Conservation (phyloP, 441 rosid species). For the Populus hybrid region DNA sequence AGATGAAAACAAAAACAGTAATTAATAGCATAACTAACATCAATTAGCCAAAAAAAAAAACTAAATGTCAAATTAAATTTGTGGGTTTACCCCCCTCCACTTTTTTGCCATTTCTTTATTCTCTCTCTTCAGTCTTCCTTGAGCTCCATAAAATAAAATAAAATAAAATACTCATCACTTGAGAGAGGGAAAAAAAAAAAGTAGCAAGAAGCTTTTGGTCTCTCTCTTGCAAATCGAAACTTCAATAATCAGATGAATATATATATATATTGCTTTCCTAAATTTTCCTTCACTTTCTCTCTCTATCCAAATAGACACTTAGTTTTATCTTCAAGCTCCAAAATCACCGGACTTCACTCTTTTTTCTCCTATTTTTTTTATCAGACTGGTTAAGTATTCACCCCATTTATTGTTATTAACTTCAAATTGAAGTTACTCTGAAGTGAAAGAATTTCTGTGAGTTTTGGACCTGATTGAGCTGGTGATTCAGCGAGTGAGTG, state of each 20-base stretch:
- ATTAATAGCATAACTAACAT: neutral
- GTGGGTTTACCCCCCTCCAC: constrained; percentile 5
- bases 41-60: neutral
- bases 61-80: neutral
- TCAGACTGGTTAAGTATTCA: neutral
- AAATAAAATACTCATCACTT: neutral
- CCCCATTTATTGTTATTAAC: neutral
- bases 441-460: neutral
- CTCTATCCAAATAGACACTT: constrained; percentile 14
- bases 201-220: neutral
- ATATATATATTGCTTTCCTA: constrained; percentile 22
- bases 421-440: constrained; percentile 5
- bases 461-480: constrained; percentile 9
- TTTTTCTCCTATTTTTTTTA: constrained; percentile 10
- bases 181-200: neutral
- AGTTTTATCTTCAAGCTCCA: constrained; percentile 6
- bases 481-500: constrained; percentile 11
- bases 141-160: neutral
- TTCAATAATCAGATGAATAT: constrained; percentile 37
- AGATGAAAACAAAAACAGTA: neutral
- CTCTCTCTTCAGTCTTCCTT: neutral
- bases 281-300: constrained; percentile 36
- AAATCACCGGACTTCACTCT: neutral
- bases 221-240: constrained; percentile 3
- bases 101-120: constrained; percentile 22